Percentiles rank a stretch among this genome's conserved stretches.
phyloP scores from a whole-genome alignment of 1,139 yeast species.

The Scheffersomyces titani region DNA sequence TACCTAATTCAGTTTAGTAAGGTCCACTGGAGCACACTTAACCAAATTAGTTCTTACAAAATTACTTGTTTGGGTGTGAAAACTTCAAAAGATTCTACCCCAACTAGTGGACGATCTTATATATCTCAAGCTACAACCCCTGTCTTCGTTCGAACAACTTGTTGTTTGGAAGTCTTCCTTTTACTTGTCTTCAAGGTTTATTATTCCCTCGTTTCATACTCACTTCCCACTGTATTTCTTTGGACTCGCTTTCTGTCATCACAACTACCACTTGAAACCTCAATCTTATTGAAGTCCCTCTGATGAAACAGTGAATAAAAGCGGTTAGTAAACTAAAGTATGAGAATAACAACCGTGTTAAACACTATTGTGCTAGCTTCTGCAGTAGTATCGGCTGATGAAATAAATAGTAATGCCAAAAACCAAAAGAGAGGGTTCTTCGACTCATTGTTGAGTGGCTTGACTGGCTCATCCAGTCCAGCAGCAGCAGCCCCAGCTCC shows the following conservation, averaged over 20 bases:
- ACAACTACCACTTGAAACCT: neutral
- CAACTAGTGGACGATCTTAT: neutral
- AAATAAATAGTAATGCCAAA: slow-evolving; percentile 9
- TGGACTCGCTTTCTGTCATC: neutral
- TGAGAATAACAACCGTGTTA: slow-evolving; percentile 22
- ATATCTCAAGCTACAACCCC: neutral
- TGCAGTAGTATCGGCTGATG: slow-evolving; percentile 18
- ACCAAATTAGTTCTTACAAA: neutral
- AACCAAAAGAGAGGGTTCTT: slow-evolving; percentile 16
- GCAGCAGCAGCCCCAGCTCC: slow-evolving; percentile 10
- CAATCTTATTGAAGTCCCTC: neutral
- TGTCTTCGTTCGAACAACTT: neutral
- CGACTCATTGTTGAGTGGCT: slow-evolving; percentile 12
- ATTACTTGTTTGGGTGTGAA: neutral
- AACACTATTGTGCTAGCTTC: slow-evolving; percentile 20
- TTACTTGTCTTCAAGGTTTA: neutral
- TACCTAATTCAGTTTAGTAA: neutral
- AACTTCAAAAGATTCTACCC: neutral
- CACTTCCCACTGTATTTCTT: neutral
- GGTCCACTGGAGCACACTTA: neutral
- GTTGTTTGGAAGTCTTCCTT: neutral
- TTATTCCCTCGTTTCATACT: neutral
- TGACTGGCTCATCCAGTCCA: slow-evolving; percentile 4
- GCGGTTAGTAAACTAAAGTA: slow-evolving; percentile 7
- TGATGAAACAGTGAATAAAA: slow-evolving; percentile 11